Base-by-base conservation (phyloP, 179 eudicot genomes). In the Silene noctiflora region DNA sequence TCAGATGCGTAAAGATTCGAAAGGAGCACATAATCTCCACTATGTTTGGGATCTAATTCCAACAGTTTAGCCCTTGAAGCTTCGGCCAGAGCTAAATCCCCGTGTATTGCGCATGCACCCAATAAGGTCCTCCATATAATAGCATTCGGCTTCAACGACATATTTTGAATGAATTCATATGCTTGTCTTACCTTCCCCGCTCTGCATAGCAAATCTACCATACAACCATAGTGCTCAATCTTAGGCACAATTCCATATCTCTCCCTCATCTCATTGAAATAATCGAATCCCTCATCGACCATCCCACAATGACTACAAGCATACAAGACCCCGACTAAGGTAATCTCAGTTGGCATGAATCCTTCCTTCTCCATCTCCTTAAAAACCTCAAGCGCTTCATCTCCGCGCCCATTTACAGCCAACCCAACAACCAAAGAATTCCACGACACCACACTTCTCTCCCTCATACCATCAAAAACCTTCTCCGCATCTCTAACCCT, bases 301-400 rank as follows among this genome's bases (percentile, higher is more conserved):
- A 89, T 77, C 3, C 98, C 94, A 80, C 93, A 89, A 75, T 93
- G 98, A 76, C 96, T 93, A 71, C 98, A 93, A 25, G 96, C 98
- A 83, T 91, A 89, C 62, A 93, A 77, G 10, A 93, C 96, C 4
- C 96, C 98, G 2, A 93, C 87, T 69, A 89, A 87, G 16, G 90
- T 91, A 19, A 89, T 84, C 29, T 89, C 96, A 33, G 85, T 88
- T 19, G 98, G 98, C 25, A 78, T 76, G 72, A 87, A 68, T 12
- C 84, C 78, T 75, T 59, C 19, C 61, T 4, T 80, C 85, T 88
- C 92, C 87, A 90, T 80, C 79, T 84, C 77, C 74, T 84, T 84
- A 77, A 91, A 94, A 56, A 90, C 81, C 73, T 82, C 77, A 65
- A 94, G 80, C 5, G 97, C 92, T 78, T 90, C 82, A 22, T 75